These are phyloP conservation scores for Oenanthe javanica DNA, from an alignment of 140 eudicot species.

Conservation along the genomic window DNA sequence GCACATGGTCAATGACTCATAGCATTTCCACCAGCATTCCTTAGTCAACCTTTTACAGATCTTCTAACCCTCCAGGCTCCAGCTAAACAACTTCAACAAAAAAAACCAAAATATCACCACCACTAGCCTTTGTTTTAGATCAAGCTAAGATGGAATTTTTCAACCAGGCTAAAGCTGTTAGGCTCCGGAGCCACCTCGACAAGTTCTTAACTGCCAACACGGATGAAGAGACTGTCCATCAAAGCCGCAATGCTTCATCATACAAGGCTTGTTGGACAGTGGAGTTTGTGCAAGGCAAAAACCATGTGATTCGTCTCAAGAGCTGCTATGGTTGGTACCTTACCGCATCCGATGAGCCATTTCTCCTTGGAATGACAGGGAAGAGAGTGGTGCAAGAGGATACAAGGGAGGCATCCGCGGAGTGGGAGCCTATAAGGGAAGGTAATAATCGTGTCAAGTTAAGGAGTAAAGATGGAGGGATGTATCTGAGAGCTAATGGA, in stretches of 20 bases:
- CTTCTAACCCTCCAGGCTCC: not conserved
- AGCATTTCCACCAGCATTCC: too few relatives aligned
- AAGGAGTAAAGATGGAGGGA: slow-evolving; percentile 47
- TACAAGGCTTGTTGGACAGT: slow-evolving; percentile 53
- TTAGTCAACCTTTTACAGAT: not conserved
- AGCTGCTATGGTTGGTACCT: slow-evolving; percentile 60
- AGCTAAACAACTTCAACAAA: not conserved
- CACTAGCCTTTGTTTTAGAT: not conserved
- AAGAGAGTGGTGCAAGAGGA: slow-evolving; percentile 49
- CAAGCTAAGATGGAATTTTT: slow-evolving; percentile 56
- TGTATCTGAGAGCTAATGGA: slow-evolving; percentile 61
- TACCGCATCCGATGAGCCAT: slow-evolving; percentile 55
- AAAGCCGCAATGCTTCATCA: slow-evolving; percentile 39
- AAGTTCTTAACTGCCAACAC: slow-evolving; percentile 59
- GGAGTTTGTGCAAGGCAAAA: slow-evolving; percentile 41
- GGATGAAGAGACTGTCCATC: slow-evolving; percentile 54
- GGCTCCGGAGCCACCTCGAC: slow-evolving; percentile 64
- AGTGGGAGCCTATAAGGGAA: slow-evolving; percentile 80
- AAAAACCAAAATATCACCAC: not conserved
- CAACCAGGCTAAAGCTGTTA: slow-evolving; percentile 47
- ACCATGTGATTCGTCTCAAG: slow-evolving; percentile 51
- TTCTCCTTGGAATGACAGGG: slow-evolving; percentile 62
- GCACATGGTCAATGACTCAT: not conserved
- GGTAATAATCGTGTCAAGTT: slow-evolving; percentile 44
- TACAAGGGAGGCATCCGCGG: slow-evolving; percentile 33